Evolutionary conservation across 1,284 basidiomycete genomes (phyloP), one percentile per base, ranked within the genome.

Genomic region (Tetrapyrgos nigripes): DNA sequence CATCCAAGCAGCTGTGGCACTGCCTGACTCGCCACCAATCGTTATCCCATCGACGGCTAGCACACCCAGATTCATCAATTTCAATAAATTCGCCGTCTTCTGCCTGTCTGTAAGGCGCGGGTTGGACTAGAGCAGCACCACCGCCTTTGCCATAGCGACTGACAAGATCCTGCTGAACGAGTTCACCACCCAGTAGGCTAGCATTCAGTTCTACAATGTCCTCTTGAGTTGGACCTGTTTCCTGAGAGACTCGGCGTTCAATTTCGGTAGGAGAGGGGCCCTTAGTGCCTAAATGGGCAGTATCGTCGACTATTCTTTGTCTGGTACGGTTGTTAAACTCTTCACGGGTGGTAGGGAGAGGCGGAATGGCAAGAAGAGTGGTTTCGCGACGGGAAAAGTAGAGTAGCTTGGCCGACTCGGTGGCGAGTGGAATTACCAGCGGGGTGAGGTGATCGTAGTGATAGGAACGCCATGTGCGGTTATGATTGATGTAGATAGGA

Each of bases 201-300:
- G 73, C 67, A 61, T 91, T 90, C 64, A 87, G 72, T 64, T 89
- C 86, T 11, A 72, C 67, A 24, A 89, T 76, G 70, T 91, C 89
- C 37, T 81, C 86, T 57, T 82, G 79, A 0, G 86, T 89, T 0
- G 82, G 80, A 1, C 76, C 72, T 1, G 76, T 62, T 31, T 67
- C 61, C 23, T 31, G 50, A 19, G 31, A 48, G 6, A 58, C 45
- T 2, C 35, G 35, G 4, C 26, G 44, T 10, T 62, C 53, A 6
- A 59, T 14, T 21, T 59, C 50, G 14, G n/a, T n/a, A 28, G 54
- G 31, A 17, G 37, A 40, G 10, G 57, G 51, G n/a, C 40, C 46
- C 1, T 14, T 13, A 6, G 40, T 51, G 19, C 19, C 6, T 46
- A 14, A 5, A 19, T 45, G 43, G 13, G 35, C 45, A n/a, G n/a